Base-by-base conservation (phyloP, 768 basidiomycete genomes). In the Tubosaeta sp. region DNA sequence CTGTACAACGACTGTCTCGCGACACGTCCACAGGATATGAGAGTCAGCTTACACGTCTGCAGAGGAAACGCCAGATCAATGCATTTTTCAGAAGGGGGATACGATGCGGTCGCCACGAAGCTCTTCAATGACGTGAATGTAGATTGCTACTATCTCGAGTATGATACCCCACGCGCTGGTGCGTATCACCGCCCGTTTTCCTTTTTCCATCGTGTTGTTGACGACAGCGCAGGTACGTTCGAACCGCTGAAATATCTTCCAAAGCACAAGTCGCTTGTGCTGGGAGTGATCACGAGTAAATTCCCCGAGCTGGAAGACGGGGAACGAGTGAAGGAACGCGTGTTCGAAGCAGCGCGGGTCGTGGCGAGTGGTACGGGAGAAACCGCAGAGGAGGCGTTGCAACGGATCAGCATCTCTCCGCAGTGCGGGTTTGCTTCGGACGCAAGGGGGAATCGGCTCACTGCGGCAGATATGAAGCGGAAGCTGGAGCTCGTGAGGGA, bases 401-500 rank as follows among this genome's bases (percentile, higher is more conserved):
- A 53, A 44, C 72, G 72, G 51, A 67, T 80, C 22, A 65, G 68
- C 44, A 69, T 79, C 51, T 73, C 71, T 19, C 75, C 77, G 1
- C 78, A 80, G 61, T 80, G 78, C 46, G 78, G 78, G 8, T 79
- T 78, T 52, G 76, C 76, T 12, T 71, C 69, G 9, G 76, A 77
- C 51, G 59, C 68, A 4, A 75, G 76, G 39, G 76, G 77, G 0
- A 79, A 34, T 16, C 32, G 10, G 32, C 32, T 34, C 16, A 34
- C 32, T 5, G 14, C 32, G 16, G 64, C 68, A 2, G 72, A 75
- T 44, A 70, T 75, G 59, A 60, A 61, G 46, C 57, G 46, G 21
- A 64, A 64, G 43, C 18, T 65, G 66, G 32, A 34, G 14, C 32
- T 34, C 14, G 32, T 34, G 14, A 34, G 6, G 16, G 32, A 34